A percentile compares a stretch with the other conserved stretches of the same genome.
Evolutionary conservation across 306 rosid species (phyloP).

Genomic region (Glycine tomentella): DNA sequence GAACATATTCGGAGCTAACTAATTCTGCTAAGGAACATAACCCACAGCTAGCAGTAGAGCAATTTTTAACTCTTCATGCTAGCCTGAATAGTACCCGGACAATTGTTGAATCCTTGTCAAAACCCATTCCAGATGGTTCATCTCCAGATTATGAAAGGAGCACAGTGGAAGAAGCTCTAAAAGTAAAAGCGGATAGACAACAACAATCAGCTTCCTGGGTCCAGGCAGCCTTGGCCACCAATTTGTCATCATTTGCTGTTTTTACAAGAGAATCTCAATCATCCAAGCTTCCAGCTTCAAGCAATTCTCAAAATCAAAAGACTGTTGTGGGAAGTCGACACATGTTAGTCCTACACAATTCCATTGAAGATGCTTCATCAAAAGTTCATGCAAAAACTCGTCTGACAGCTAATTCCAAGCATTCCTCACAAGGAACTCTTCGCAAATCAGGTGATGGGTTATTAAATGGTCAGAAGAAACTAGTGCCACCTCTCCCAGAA

Average conservation of each 20-base stretch:
- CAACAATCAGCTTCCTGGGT: conserved; percentile 86
- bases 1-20: conserved; percentile 78
- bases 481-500: conserved; percentile 62
- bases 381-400: conserved; percentile 71
- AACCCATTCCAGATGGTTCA: conserved; percentile 59
- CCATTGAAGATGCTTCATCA: conserved; percentile 59
- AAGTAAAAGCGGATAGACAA: conserved; percentile 65
- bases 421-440: conserved; percentile 53
- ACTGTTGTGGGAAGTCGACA: conserved; percentile 59
- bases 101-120: conserved; percentile 74
- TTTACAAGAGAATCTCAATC: conserved; percentile 64
- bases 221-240: conserved; percentile 82
- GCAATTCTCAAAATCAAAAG: conserved; percentile 72
- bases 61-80: conserved; percentile 80
- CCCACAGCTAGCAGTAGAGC: conserved; percentile 95
- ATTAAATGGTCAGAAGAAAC: conserved; percentile 63
- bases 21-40: conserved; percentile 83
- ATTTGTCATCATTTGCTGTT: conserved; percentile 76
- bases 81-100: conserved; percentile 66
- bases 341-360: conserved; percentile 58
- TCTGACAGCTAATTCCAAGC: conserved; percentile 56
- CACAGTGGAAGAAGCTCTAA: conserved; percentile 68
- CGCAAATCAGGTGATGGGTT: conserved; percentile 64
- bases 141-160: conserved; percentile 71
- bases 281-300: conserved; percentile 57